Evolutionary conservation across 352 stramenopile species (phyloP).

Genomic region (Phytopythium aichiense): DNA sequence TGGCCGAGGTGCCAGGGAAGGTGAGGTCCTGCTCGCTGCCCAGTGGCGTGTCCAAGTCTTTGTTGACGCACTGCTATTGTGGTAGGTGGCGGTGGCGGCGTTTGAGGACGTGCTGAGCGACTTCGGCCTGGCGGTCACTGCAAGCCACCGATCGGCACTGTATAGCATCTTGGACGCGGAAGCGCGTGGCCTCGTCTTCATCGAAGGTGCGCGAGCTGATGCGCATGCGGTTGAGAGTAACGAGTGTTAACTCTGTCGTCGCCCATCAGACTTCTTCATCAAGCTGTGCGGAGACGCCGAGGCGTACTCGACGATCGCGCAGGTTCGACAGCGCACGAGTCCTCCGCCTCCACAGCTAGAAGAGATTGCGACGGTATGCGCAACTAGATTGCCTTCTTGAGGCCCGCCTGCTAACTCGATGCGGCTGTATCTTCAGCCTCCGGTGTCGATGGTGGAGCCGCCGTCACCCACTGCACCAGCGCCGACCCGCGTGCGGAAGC

Average conservation of each 20-base stretch:
- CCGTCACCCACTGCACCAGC: slow-evolving; percentile 20
- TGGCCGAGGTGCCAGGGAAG: slow-evolving; percentile 69
- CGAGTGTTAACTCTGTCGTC: background rate
- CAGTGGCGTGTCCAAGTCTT: background rate
- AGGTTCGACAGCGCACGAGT: slow-evolving; percentile 9
- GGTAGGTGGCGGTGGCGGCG: slow-evolving; percentile 53
- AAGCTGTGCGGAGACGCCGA: slow-evolving; percentile 66
- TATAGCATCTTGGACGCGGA: slow-evolving; percentile 52
- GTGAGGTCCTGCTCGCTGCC: slow-evolving; percentile 14
- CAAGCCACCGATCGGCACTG: slow-evolving; percentile 35
- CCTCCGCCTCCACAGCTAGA: background rate
- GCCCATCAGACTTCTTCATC: slow-evolving; percentile 61
- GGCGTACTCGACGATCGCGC: slow-evolving; percentile 31
- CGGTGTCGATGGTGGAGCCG: slow-evolving; percentile 9
- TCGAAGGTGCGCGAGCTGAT: slow-evolving; percentile 43
- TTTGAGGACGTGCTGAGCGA: slow-evolving; percentile 72
- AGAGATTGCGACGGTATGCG: slow-evolving; percentile 6
- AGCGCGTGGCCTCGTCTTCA: slow-evolving; percentile 46
- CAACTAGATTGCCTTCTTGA: background rate
- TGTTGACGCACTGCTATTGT: background rate
- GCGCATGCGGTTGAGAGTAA: background rate
- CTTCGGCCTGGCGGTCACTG: slow-evolving; percentile 49
- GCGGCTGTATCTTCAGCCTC: slow-evolving; percentile 13
- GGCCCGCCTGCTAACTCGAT: background rate
- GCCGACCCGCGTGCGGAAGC: slow-evolving; percentile 32